phyloP scores from a whole-genome alignment of 2,329 filamentous ascomycete species.

The Cryphonectria japonica region DNA sequence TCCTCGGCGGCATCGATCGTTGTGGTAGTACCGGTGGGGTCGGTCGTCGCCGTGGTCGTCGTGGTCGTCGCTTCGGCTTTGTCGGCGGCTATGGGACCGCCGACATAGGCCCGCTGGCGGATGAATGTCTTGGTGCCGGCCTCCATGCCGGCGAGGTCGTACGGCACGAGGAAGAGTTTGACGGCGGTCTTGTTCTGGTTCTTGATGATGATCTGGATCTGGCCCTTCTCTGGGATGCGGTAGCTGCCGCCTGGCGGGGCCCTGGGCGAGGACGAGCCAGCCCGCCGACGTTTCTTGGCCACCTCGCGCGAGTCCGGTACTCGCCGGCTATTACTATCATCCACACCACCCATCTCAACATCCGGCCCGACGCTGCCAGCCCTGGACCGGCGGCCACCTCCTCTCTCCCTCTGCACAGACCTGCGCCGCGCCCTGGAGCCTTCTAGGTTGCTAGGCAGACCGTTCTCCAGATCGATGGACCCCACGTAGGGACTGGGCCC shows the following conservation, averaged over 20 bases:
- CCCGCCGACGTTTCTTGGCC: constrained; percentile 45
- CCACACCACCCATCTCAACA: constrained; percentile 31
- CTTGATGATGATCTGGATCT: constrained; percentile 95
- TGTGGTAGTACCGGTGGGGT: background rate
- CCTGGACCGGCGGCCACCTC: background rate
- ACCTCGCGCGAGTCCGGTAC: constrained; percentile 9
- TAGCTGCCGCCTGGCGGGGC: constrained; percentile 87
- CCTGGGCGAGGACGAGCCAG: constrained; percentile 47
- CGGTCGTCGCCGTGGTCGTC: background rate
- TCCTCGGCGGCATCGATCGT: background rate
- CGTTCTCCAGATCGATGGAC: constrained; percentile 86
- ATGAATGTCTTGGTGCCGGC: constrained; percentile 95
- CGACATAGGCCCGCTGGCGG: constrained; percentile 87
- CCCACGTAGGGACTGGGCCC: constrained; percentile 96
- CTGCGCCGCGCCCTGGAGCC: constrained; percentile 54
- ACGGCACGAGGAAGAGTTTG: constrained; percentile 92
- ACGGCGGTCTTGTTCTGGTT: constrained; percentile 98
- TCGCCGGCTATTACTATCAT: background rate
- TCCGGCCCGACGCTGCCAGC: constrained; percentile 43
- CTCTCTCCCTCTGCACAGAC: constrained; percentile 32
- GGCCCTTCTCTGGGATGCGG: constrained; percentile 89
- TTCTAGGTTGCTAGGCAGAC: constrained; percentile 60
- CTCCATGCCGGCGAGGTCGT: constrained; percentile 91
- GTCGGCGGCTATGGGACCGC: constrained; percentile 71
- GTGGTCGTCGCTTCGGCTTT: background rate